phyloP scores from a whole-genome alignment of 106 monocot species.

The Allium sativum region DNA sequence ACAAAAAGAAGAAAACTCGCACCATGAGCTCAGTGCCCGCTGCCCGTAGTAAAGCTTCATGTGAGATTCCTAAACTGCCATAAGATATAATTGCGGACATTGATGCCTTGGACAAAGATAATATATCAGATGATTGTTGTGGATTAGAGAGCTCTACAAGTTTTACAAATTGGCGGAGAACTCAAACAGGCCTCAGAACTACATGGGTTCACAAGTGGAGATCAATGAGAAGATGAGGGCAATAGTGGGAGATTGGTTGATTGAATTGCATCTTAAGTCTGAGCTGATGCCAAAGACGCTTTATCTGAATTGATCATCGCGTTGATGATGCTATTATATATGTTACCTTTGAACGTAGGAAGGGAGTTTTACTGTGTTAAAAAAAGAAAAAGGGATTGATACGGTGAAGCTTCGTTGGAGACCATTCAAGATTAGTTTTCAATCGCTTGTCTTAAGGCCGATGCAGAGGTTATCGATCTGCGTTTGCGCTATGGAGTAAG shows the following conservation, averaged over 20 bases:
- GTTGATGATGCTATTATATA: too few relatives aligned
- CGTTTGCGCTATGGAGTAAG: too few relatives aligned
- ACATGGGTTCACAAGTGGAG: constrained; percentile 57
- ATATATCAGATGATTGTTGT: constrained; percentile 44
- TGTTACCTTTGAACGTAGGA: too few relatives aligned
- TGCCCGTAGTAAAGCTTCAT: constrained; percentile 49
- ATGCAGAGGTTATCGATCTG: too few relatives aligned
- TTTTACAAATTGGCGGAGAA: constrained; percentile 52
- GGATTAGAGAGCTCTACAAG: constrained; percentile 68
- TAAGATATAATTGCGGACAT: constrained; percentile 20
- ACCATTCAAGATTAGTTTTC: too few relatives aligned
- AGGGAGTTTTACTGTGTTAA: too few relatives aligned
- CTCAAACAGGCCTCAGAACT: constrained; percentile 18
- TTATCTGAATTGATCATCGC: constrained; percentile 15
- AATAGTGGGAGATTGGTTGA: constrained; percentile 63
- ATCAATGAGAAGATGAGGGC: constrained; percentile 67
- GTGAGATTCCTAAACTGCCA: constrained; percentile 15
- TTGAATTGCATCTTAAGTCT: constrained; percentile 62
- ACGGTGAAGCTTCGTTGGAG: too few relatives aligned
- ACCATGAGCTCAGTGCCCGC: constrained; percentile 34
- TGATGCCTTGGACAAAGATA: constrained; percentile 28
- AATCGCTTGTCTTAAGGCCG: too few relatives aligned
- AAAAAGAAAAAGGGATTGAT: too few relatives aligned
- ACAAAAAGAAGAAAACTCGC: constrained; percentile 20
- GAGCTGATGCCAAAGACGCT: constrained; percentile 62